Evolutionary conservation across 805 yeast species (phyloP), one percentile per base, ranked within the genome.

Genomic region (Ogataea henricii): DNA sequence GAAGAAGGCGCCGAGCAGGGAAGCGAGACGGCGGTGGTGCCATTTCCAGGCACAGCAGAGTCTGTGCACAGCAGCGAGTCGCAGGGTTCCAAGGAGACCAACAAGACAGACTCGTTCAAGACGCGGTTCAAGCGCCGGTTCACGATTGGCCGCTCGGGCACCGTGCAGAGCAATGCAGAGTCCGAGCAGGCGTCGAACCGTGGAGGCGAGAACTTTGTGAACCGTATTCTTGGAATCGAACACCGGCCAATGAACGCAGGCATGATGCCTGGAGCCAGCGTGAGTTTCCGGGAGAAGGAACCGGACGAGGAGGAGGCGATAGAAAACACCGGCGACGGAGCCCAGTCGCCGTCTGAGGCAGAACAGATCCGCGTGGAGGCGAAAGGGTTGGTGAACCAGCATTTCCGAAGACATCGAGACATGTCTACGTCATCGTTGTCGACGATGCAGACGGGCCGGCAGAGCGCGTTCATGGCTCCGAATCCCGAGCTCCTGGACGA

Each of bases 301-400:
- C 73, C 68, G 45, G 82, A 77, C 55, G 57, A 71, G 57, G 61
- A 59, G 52, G 45, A 60, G 13, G 52, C 65, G 30, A 47, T 61
- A 10, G 64, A 54, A 16, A 59, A 59, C 44, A 62, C 59, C 12
- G 46, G 79, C 10, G 57, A 78, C 70, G 67, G 66, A 14, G 18
- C 21, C 13, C 6, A 36, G 12, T 13, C 22, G 20, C 68, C 66
- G 20, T 52, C 81, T 39, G 72, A 73, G 40, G 70, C 73, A 32
- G 73, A 67, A 3, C 65, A 69, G 26, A 64, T 77, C 26, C 71
- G 72, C 22, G 69, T 72, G 30, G 84, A 82, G 52, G 89, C 88
- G 1, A 71, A 72, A 44, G 74, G 75, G 25, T 68, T 83, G 48
- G 76, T 83, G 6, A 67, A 72, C 20, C 71, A 74, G 6, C 86